Percentiles rank a stretch among this genome's conserved stretches.
Evolutionary conservation across 129 eudicot species (phyloP).

Genomic region (Helichrysum umbraculigerum): DNA sequence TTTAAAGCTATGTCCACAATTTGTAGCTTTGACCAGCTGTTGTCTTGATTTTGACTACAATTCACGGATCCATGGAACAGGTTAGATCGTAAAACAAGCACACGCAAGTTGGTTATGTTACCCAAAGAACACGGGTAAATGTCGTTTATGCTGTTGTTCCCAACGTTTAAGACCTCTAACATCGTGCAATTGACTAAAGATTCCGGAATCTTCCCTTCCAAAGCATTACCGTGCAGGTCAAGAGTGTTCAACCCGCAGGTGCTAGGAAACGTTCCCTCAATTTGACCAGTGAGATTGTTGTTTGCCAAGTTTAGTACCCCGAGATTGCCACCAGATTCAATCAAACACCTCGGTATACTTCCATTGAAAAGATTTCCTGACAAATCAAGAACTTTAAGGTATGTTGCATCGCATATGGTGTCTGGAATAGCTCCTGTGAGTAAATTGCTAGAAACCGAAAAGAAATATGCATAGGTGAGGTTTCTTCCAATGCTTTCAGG

Average conservation of each 20-base stretch:
- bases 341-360: constrained; percentile 50
- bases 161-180: constrained; percentile 62
- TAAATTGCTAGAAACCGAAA: constrained; percentile 55
- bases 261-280: constrained; percentile 36
- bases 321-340: constrained; percentile 18
- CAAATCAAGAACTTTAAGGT: constrained; percentile 56
- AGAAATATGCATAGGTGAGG: constrained; percentile 26
- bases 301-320: constrained; percentile 51
- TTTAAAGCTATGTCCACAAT: constrained; percentile 62
- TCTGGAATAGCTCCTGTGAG: constrained; percentile 51
- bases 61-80: constrained; percentile 42
- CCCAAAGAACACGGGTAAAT: constrained; percentile 55
- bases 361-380: constrained; percentile 49
- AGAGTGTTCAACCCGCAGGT: constrained; percentile 52
- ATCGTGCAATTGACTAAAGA: constrained; percentile 44
- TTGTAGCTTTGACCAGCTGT: constrained; percentile 58
- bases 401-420: constrained; percentile 41
- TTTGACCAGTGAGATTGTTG: constrained; percentile 37
- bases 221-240: constrained; percentile 43
- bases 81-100: constrained; percentile 59
- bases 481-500: constrained; percentile 35
- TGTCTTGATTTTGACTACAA: constrained; percentile 26
- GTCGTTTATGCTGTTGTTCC: constrained; percentile 44
- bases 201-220: constrained; percentile 48
- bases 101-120: constrained; percentile 45